Evolutionary conservation across 495 filamentous ascomycete genomes (phyloP), one percentile per base, ranked within the genome.

Genomic region (Zalerion maritima): DNA sequence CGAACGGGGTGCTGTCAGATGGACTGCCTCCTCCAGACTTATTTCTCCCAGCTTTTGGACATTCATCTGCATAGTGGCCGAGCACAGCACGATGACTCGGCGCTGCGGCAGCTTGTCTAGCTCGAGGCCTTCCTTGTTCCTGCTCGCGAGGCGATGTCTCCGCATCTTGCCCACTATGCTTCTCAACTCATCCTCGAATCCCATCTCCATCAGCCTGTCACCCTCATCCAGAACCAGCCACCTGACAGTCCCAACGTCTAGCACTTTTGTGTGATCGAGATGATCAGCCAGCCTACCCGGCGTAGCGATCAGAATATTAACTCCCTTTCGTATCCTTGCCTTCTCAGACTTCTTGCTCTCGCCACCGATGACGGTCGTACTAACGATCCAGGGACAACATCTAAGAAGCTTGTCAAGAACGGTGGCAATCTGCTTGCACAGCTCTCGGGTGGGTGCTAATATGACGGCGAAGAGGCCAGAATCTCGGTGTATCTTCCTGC

Each of bases 281-380:
- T 97, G 89, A 57, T 96, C 89, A 1, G 69, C 74, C 31, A 97
- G 57, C 12, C 89, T 69, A 32, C 89, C 89, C 1, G 89, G 89
- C 0, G 89, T 97, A 18, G 89, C 89, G 9, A 97, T 80, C 14
- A 97, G 62, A 29, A 96, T 91, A 54, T 94, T 94, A 36, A 94
- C 58, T 1, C 89, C 89, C 49, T 94, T 96, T 37, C 89, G 60
- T 38, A 97, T 46, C 24, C 91, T 62, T 16, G 89, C 83, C 49
- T 97, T 97, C 49, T 97, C 89, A 2, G 81, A 85, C 43, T 94
- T 87, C 52, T 94, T 94, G 54, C 86, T 94, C 55, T 96, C 86
- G 14, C 89, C 89, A 49, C 89, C 89, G 38, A 85, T 91, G 8
- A 97, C 85, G 0, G 80, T 89, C 4, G 83, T 84, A 14, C 75